Percentiles rank a stretch among this genome's conserved stretches.
These are phyloP conservation scores for Tolypocladium capitatum DNA, from an alignment of 2,329 filamentous ascomycete species.

Conservation along the genomic window DNA sequence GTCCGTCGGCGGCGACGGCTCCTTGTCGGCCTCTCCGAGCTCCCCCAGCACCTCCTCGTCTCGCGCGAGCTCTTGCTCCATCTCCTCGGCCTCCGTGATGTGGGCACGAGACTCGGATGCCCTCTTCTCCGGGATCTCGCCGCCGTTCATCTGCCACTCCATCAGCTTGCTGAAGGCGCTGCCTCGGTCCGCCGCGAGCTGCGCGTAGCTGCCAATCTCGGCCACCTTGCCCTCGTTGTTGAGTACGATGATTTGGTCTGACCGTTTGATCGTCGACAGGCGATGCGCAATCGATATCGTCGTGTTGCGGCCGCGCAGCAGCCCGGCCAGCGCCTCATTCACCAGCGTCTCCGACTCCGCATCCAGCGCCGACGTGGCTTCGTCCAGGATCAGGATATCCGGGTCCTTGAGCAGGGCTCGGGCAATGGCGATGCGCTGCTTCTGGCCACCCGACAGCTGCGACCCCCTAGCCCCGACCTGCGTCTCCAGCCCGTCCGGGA, in stretches of 20 bases:
- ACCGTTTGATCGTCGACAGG: conserved; percentile 90
- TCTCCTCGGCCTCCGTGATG: conserved; percentile 38
- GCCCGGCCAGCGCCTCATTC: conserved; percentile 70
- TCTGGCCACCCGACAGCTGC: conserved; percentile 90
- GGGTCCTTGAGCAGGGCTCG: conserved; percentile 89
- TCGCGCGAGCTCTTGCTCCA: conserved; percentile 29
- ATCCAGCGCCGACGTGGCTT: conserved; percentile 90
- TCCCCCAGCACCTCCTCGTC: conserved; percentile 18
- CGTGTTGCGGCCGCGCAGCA: conserved; percentile 80
- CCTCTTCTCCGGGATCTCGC: conserved; percentile 41
- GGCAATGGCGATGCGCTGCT: conserved; percentile 95
- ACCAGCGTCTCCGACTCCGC: conserved; percentile 95
- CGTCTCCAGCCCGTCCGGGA: conserved; percentile 90
- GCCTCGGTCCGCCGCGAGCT: conserved; percentile 57
- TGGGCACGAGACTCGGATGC: conserved; percentile 20
- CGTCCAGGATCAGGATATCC: conserved; percentile 91
- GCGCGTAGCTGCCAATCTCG: conserved; percentile 72
- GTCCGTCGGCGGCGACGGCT: conserved; percentile 1
- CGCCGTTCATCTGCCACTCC: conserved; percentile 96
- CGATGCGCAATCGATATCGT: conserved; percentile 97
- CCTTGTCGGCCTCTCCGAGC: conserved; percentile 8
- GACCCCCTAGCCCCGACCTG: conserved; percentile 84
- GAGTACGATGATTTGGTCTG: conserved; percentile 87
- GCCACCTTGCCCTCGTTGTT: conserved; percentile 77
- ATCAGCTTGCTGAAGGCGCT: conserved; percentile 92